phyloP scores from a whole-genome alignment of 352 stramenopile species.

The Pythium scleroteichum region DNA sequence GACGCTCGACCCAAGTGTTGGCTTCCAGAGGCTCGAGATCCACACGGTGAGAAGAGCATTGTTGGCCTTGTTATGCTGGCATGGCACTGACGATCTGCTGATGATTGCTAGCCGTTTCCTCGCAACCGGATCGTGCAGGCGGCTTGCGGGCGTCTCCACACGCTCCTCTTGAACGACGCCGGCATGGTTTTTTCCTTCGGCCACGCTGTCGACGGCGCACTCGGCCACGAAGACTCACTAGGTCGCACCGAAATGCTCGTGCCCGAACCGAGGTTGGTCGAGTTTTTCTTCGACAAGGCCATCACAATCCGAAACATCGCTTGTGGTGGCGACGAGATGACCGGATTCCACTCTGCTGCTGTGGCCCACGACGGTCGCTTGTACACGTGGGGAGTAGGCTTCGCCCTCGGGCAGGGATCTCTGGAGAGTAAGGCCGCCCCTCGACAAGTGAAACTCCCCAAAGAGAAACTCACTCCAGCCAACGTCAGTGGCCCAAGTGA shows the following conservation, averaged over 20 bases:
- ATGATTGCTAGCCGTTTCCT: constrained; percentile 41
- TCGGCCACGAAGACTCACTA: constrained; percentile 36
- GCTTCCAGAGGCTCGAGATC: constrained; percentile 31
- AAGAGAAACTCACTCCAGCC: neutral
- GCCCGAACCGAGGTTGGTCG: constrained; percentile 35
- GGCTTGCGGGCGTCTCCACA: constrained; percentile 58
- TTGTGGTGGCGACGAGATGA: constrained; percentile 57
- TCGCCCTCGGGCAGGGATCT: constrained; percentile 47
- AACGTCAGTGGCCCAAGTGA: neutral
- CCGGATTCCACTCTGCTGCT: constrained; percentile 66
- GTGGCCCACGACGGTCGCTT: constrained; percentile 53
- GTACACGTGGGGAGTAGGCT: constrained; percentile 78
- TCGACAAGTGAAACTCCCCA: constrained; percentile 26
- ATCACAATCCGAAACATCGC: constrained; percentile 41
- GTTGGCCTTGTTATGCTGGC: neutral
- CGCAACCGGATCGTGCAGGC: constrained; percentile 62
- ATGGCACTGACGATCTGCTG: neutral
- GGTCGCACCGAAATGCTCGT: constrained; percentile 29
- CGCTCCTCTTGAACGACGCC: constrained; percentile 63
- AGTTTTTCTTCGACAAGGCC: constrained; percentile 56
- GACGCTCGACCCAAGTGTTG: neutral
- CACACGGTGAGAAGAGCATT: constrained; percentile 33
- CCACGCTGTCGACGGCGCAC: constrained; percentile 46
- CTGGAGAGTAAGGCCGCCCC: constrained; percentile 42
- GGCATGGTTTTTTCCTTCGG: constrained; percentile 67